Base-by-base conservation (phyloP, 345 rosid species). In the Eucalyptus dawsonii region DNA sequence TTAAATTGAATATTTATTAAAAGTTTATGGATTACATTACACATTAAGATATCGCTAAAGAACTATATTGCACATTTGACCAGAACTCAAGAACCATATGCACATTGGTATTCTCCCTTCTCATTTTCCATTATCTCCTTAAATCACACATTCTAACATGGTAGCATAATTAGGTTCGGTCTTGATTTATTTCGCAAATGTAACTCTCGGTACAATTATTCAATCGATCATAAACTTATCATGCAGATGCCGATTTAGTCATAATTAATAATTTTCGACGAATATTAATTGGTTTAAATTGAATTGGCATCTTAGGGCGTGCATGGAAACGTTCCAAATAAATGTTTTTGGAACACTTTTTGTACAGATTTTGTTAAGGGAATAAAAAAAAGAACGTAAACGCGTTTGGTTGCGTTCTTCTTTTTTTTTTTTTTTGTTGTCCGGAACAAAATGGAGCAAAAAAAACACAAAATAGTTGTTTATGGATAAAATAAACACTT, bases 111-210 rank as follows among this genome's bases (percentile, higher is more conserved):
- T 4, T 0, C 13, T 24, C 29, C 6, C 27, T 56, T 56, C 62
- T 56, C 29, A 56, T 56, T 24, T 56, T 56, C 0, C 62, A 0
- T 56, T 56, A 22, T 56, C 13, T 56, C 29, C 12, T 10, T 56
- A 22, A 3, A 6, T 1, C 6, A 22, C 29, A 27, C 67, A 29
- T 62, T 25, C 14, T 27, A 27, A 25, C 15, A 60, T 6, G 37
- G 0, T 8, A 14, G 21, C 8, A 0, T 8, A n/a, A 31, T n/a
- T 14, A 7, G 21, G 11, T n/a, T 65, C 2, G 6, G 3, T n/a
- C 40, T 8, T 15, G 8, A 0, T 65, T 65, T 14, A 65, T 14
- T 65, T 65, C 10, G 0, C 1, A n/a, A 1, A 65, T 4, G 6
- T 6, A 7, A 14, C 11, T 65, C 22, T 15, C 1, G 0, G 0